phyloP scores from a whole-genome alignment of 2,329 filamentous ascomycete genomes.

The Torrubiella hemipterigena region DNA sequence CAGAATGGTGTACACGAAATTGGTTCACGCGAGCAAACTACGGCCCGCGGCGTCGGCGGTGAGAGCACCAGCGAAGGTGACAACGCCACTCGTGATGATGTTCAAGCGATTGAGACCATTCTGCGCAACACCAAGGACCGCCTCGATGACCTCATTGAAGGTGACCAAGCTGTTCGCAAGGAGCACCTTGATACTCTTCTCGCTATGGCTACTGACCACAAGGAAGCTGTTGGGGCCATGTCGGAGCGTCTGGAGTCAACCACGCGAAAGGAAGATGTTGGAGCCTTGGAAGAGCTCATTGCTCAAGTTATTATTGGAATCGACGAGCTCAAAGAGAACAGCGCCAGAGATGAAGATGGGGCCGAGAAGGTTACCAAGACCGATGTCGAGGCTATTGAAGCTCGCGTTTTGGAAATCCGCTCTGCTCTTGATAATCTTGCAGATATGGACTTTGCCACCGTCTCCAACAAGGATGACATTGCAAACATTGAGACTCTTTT shows the following conservation, averaged over 20 bases:
- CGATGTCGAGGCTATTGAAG: constrained; percentile 70
- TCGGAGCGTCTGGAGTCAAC: constrained; percentile 55
- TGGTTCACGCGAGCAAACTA: constrained; percentile 16
- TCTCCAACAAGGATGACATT: constrained; percentile 69
- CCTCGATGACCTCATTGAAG: constrained; percentile 67
- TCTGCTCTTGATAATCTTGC: constrained; percentile 61
- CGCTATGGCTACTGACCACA: constrained; percentile 55
- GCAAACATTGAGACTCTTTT: constrained; percentile 51
- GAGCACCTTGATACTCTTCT: constrained; percentile 58
- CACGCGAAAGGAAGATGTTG: constrained; percentile 68
- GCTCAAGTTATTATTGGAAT: constrained; percentile 65
- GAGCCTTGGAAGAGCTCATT: constrained; percentile 63
- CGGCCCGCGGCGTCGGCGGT: constrained; percentile 9
- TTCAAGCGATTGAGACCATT: constrained; percentile 81
- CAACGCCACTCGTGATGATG: constrained; percentile 56
- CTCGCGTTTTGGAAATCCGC: constrained; percentile 78
- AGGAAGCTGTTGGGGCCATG: constrained; percentile 57
- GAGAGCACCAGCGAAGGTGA: constrained; percentile 15
- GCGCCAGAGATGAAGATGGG: constrained; percentile 40
- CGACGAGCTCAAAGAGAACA: constrained; percentile 57
- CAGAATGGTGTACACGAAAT: constrained; percentile 34
- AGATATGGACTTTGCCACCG: constrained; percentile 54
- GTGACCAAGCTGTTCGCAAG: constrained; percentile 56
- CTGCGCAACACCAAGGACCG: constrained; percentile 81
- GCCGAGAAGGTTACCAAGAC: constrained; percentile 64